Base-by-base conservation (phyloP, 2,329 filamentous ascomycete species). In the Trichoderma hamatum region DNA sequence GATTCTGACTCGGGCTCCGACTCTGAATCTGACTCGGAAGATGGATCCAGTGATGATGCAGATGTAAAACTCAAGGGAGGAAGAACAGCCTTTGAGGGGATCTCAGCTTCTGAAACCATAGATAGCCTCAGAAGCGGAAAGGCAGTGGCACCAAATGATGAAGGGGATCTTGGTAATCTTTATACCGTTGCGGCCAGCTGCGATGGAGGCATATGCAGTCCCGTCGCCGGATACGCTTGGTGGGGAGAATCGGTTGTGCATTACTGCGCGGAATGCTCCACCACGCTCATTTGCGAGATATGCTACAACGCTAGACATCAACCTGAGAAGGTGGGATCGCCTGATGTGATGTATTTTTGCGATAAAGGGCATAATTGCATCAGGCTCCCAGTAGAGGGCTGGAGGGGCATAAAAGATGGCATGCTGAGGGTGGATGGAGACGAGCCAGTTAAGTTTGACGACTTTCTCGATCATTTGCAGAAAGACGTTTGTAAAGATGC, bases 341-440 rank as follows among this genome's bases (percentile, higher is more conserved):
- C 16, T 43, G 14, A 70, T 65, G 66, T 54, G 43, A 21, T 43
- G 62, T 63, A 32, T 5, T 71, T 71, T 36, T 75, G 73, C 39
- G 72, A 70, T 10, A 55, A 69, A 9, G 63, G 68, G 16, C 75
- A 76, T 24, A 69, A 69, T 19, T 73, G 72, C 66, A 61, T 75
- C 58, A 72, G 72, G 43, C 61, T 62, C 1, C 75, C 74, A 1
- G 58, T 74, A 4, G 67, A 73, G 24, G 73, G 74, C 2, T 75
- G 74, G 74, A 69, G 64, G 49, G 73, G 74, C 2, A 68, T 76
- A 16, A 70, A 69, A 3, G 69, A 73, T 43, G 74, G 74, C 1
- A 70, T 67, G 21, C 49, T 76, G 54, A 58, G 54, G 24, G 59
- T 75, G 30, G 72, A 69, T 14, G 72, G 71, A 11, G 67, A 71